A percentile compares a stretch with the other conserved stretches of the same genome.
Conservation (phyloP, 163 green algal genomes). For the Dunaliella salina region DNA sequence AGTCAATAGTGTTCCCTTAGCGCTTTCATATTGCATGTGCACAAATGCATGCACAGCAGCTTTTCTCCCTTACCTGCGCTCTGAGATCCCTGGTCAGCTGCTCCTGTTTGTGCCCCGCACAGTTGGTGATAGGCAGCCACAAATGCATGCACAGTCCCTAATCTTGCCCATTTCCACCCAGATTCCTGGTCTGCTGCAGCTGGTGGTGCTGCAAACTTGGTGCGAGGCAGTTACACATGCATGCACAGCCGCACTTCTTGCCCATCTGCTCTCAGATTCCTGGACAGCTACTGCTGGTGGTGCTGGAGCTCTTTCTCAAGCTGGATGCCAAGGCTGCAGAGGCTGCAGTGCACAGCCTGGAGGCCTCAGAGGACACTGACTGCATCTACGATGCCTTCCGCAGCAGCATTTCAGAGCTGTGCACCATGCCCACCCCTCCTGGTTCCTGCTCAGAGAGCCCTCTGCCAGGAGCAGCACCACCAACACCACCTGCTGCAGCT, state of each 20-base stretch:
- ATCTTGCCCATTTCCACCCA: background rate
- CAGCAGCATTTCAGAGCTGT: background rate
- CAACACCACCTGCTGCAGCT: too few relatives aligned
- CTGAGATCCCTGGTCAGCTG: background rate
- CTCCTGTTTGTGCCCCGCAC: background rate
- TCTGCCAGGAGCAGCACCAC: too few relatives aligned
- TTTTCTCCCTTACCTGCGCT: too few relatives aligned
- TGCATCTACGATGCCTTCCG: background rate
- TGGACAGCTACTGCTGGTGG: background rate
- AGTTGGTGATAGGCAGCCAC: background rate
- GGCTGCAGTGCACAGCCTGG: background rate
- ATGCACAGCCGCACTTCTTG: background rate
- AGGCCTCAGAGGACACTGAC: background rate
- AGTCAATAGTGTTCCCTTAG: too few relatives aligned
- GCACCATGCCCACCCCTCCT: background rate
- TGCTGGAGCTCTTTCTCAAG: background rate
- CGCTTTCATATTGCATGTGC: too few relatives aligned
- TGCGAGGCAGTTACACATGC: background rate
- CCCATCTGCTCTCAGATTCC: background rate
- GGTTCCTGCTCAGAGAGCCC: background rate
- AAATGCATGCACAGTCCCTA: background rate
- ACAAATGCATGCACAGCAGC: too few relatives aligned
- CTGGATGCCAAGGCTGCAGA: background rate
- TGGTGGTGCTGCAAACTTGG: constrained; percentile 2
- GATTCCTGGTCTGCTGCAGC: background rate